Conservation (phyloP, 2,329 filamentous ascomycete genomes). For the Aschersonia sp. region DNA sequence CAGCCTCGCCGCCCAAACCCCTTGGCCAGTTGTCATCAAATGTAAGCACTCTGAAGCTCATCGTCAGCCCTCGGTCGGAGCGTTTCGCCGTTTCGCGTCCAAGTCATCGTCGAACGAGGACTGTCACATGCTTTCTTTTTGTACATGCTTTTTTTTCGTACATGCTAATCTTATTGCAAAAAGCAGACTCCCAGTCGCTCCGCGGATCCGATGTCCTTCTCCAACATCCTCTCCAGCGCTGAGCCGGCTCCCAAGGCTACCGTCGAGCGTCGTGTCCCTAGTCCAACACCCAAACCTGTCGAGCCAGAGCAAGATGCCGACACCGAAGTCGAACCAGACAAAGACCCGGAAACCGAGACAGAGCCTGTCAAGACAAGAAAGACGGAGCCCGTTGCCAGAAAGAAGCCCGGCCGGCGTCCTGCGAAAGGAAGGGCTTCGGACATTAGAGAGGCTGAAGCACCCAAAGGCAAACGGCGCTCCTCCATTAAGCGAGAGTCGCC, state of each 20-base stretch:
- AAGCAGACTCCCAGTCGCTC: constrained; percentile 54
- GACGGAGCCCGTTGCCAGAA: constrained; percentile 14
- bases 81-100: too few relatives aligned
- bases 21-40: constrained; percentile 15
- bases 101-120: too few relatives aligned
- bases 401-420: constrained; percentile 17
- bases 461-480: constrained; percentile 34
- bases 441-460: constrained; percentile 32
- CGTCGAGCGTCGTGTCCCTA: constrained; percentile 23
- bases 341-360: constrained; percentile 13
- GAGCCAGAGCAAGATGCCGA: constrained; percentile 5
- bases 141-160: too few relatives aligned
- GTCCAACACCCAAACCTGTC: constrained; percentile 18
- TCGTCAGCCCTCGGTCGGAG: not conserved
- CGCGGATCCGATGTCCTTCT: constrained; percentile 87
- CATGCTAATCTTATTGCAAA: not conserved
- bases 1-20: constrained; percentile 24
- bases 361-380: constrained; percentile 14
- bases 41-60: constrained; percentile 10
- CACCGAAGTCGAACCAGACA: not conserved
- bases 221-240: constrained; percentile 76
- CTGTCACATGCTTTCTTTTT: too few relatives aligned
- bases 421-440: constrained; percentile 36
- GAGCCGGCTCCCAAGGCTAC: constrained; percentile 47
- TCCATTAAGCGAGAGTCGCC: constrained; percentile 35